Base-by-base conservation (phyloP, 2,329 filamentous ascomycete genomes). In the Nemania diffusa region DNA sequence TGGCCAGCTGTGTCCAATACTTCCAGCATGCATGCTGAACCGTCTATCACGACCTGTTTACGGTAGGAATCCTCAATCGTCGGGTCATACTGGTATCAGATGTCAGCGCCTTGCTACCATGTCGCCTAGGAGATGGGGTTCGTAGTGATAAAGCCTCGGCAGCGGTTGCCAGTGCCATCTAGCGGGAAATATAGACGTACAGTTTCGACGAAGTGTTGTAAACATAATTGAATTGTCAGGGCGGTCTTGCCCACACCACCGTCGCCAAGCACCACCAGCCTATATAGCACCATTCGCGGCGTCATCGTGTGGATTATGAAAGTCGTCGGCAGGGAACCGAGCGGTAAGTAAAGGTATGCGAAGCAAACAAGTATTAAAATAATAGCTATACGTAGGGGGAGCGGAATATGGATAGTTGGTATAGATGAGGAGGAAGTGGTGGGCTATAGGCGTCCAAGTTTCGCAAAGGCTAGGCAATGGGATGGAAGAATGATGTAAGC, bases 161-260 rank as follows among this genome's bases (percentile, higher is more conserved):
- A 42, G 4, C 15, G 34, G 56, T 65, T 24, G 58, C 32, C 61
- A 55, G 15, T 29, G 15, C 32, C 24, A 22, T 51, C 9, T 26
- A 17, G 20, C 22, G n/a, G 50, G 32, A 27, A 17, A 59, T 20
- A 62, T 37, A 51, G 32, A 84, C 88, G 82, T 82, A 90, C 88
- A 69, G 94, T 97, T 84, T 98, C 95, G 76, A 98, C 94, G 80
- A 99, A 99, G 82, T 99, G 96, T 82, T 98, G 97, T 78, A 98
- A 84, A 81, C 96, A 98, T 76, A 99, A 87, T 90, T 99, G 94
- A 78, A 97, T 97, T 65, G 94, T 97, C 78, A 97, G 85, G 76
- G 94, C 94, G 58, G 94, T 97, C 83, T 97, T 97, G 75, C 94
- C 94, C 69, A 97, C 94, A 82, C 94, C 94, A 83, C 94, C 94